A percentile compares a stretch with the other conserved stretches of the same genome.
These are phyloP conservation scores for Candida glucosophila DNA, from an alignment of 1,139 yeast genomes.

Conservation along the genomic window DNA sequence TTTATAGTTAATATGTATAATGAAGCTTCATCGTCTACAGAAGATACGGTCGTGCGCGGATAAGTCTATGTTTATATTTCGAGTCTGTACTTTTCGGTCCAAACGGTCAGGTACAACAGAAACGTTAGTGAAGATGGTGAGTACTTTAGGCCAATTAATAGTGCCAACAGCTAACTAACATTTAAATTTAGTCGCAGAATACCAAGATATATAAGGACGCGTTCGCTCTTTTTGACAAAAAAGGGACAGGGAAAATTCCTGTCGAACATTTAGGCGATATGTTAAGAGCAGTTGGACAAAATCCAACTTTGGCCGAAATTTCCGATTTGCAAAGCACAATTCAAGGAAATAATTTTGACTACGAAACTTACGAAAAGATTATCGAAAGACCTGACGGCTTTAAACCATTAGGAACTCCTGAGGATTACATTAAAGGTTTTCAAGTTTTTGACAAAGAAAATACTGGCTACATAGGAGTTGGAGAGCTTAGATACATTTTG, in stretches of 20 bases:
- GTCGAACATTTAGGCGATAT: slow-evolving; percentile 84
- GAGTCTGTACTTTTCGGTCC: too few species aligned
- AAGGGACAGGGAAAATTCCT: slow-evolving; percentile 92
- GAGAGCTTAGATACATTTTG: slow-evolving; percentile 88
- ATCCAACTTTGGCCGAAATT: slow-evolving; percentile 90
- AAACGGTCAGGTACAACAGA: too few species aligned
- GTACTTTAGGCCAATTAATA: too few species aligned
- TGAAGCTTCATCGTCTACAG: too few species aligned
- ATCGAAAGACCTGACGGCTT: slow-evolving; percentile 86
- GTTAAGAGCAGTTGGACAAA: slow-evolving; percentile 94
- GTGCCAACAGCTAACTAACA: too few species aligned
- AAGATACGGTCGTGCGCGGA: too few species aligned
- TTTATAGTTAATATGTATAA: too few species aligned
- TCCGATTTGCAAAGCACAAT: slow-evolving; percentile 55
- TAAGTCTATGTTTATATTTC: too few species aligned
- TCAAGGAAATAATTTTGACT: slow-evolving; percentile 47
- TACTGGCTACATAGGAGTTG: slow-evolving; percentile 94
- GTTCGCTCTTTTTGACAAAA: slow-evolving; percentile 92
- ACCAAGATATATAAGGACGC: slow-evolving; percentile 89
- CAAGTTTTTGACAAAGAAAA: slow-evolving; percentile 95
- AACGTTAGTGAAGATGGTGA: too few species aligned
- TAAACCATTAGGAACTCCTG: slow-evolving; percentile 87
- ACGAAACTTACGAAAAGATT: slow-evolving; percentile 68
- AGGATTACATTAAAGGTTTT: slow-evolving; percentile 94
- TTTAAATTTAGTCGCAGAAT: slow-evolving; percentile 41